Base-by-base conservation (phyloP, 148 eudicot genomes). In the Rhododendron molle region DNA sequence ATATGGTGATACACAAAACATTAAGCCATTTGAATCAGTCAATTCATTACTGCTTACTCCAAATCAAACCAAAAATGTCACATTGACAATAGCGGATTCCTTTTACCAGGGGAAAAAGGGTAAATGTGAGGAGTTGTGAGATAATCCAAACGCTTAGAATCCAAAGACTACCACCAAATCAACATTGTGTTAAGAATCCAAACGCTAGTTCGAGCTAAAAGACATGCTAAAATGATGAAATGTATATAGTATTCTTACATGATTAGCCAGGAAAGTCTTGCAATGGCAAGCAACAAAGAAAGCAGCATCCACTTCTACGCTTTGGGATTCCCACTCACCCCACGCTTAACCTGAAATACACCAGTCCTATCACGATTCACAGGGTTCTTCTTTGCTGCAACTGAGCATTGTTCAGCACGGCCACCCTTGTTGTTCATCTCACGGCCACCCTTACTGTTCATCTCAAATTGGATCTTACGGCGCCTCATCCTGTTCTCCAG, bases 401-500 rank as follows among this genome's bases (percentile, higher is more conserved):
- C 90, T 26, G 95, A 91, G 88, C 96, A 93, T 81, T 92, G 95
- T 46, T 93, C 97, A 72, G 88, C 87, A 56, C 88, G 85, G 7
- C 88, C 87, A 81, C 87, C 91, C 90, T 92, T 95, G 26, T 88
- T 52, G 6, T 87, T 93, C 96, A 93, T 92, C 86, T 93, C 94
- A 0, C 90, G 84, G 5, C 88, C 89, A 81, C 88, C 91, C 90
- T 92, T 95, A 32, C 89, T 47, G 23, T 87, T 93, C 95, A 93
- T 93, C 85, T 93, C 94, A 0, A 81, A 65, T 86, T 96, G 97
- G 77, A 91, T 94, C 91, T 88, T 94, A 54, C 96, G 94, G 49
- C 97, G 92, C 90, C 98, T 94, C 98, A 93, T 94, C 90, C 94
- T 90, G 85, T 94, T 95, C 89, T 97, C 98, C 54, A 95, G 56